Percentiles rank a stretch among this genome's conserved stretches.
Evolutionary conservation across 225 moss, liverwort and hornwort species (phyloP).

Genomic region (Asterella californica): DNA sequence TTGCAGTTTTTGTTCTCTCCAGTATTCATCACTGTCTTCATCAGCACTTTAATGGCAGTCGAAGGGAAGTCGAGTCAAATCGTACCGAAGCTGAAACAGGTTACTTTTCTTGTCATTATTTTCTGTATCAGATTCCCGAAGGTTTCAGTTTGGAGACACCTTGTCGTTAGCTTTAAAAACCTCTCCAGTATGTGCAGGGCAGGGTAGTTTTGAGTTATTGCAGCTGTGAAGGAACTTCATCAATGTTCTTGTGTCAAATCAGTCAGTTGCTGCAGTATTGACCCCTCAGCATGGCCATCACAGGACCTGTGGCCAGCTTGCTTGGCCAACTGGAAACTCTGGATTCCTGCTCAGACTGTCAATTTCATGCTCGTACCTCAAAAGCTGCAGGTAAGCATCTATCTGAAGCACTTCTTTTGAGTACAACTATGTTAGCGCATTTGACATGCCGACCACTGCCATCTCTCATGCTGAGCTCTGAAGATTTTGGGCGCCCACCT

Average conservation of each 20-base stretch:
- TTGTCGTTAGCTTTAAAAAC: neutral
- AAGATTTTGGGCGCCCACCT: neutral
- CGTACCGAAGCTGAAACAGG: slow-evolving; percentile 42
- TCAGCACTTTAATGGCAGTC: slow-evolving; percentile 33
- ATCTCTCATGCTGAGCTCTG: too few relatives aligned
- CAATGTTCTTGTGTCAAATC: neutral
- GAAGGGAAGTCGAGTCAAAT: slow-evolving; percentile 38
- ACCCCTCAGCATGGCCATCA: neutral
- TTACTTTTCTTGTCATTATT: neutral
- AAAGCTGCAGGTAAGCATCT: slow-evolving; percentile 37
- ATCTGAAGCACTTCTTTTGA: neutral
- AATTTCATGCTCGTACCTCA: slow-evolving; percentile 44
- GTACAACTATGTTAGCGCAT: neutral
- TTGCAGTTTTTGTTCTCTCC: slow-evolving; percentile 42
- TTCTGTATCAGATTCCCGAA: neutral
- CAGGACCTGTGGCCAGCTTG: slow-evolving; percentile 43
- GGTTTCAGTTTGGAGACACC: neutral
- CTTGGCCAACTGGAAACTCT: slow-evolving; percentile 37
- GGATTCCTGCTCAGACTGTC: slow-evolving; percentile 47
- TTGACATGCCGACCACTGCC: neutral
- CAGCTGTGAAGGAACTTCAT: neutral
- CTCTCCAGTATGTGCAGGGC: neutral
- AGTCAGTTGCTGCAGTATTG: neutral
- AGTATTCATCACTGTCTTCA: slow-evolving; percentile 37
- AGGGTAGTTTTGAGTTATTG: neutral